These are phyloP conservation scores for Solanum appendiculatum DNA, from an alignment of 257 asterid genomes.

Conservation along the genomic window DNA sequence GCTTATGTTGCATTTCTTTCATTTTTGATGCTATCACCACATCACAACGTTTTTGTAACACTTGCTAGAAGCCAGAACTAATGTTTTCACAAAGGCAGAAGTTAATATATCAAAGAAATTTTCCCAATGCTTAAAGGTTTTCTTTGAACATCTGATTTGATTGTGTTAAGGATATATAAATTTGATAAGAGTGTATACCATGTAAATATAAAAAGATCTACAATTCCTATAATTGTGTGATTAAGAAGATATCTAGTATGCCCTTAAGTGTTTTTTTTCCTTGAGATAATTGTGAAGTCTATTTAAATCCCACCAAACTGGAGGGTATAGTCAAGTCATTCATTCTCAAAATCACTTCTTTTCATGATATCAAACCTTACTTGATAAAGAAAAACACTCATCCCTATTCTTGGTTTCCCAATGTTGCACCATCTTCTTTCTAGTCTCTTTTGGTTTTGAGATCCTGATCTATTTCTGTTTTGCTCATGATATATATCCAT, in stretches of 20 bases:
- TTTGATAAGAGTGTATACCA: neutral
- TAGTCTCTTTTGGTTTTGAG: neutral
- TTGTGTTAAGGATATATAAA: neutral
- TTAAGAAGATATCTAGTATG: neutral
- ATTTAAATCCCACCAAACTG: neutral
- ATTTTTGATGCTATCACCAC: neutral
- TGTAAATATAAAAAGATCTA: neutral
- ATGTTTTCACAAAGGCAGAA: neutral
- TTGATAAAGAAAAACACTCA: neutral
- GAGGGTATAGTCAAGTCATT: neutral
- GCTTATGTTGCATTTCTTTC: neutral
- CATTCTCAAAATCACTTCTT: neutral
- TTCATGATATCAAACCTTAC: neutral
- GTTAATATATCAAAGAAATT: neutral
- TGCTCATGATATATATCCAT: neutral
- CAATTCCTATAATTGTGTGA: neutral
- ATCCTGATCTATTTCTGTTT: neutral
- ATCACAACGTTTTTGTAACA: neutral
- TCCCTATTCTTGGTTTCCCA: neutral
- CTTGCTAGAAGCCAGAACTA: neutral
- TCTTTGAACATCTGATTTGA: neutral
- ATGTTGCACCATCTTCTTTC: neutral
- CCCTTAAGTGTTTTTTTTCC: neutral
- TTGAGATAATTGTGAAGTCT: neutral
- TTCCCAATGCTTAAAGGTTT: neutral